phyloP scores from a whole-genome alignment of 768 basidiomycete species.

The Austroboletus festivus region DNA sequence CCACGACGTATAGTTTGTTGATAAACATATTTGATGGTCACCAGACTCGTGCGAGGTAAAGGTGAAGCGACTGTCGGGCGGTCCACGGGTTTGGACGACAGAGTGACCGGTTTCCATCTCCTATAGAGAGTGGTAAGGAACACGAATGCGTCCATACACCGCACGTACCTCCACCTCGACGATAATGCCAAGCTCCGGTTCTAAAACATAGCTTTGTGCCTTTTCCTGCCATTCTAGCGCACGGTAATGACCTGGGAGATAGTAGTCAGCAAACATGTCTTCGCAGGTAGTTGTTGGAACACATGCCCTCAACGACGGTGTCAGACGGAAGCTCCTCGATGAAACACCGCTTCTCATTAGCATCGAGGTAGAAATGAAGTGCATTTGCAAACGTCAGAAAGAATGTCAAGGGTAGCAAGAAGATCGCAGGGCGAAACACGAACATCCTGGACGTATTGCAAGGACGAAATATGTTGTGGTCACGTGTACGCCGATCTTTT shows the following conservation, averaged over 20 bases:
- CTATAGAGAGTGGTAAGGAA: conserved; percentile 37
- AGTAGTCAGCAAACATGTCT: conserved; percentile 1
- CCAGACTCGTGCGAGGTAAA: conserved; percentile 97
- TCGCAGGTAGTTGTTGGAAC: background rate
- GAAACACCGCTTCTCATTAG: conserved; percentile 92
- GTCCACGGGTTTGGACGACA: conserved; percentile 88
- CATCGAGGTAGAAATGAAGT: conserved; percentile 95
- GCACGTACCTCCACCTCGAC: conserved; percentile 83
- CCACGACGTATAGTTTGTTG: conserved; percentile 90
- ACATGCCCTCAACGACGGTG: conserved; percentile 89
- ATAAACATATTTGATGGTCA: conserved; percentile 96
- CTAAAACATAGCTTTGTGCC: conserved; percentile 60
- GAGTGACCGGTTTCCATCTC: conserved; percentile 80
- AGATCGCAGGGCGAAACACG: conserved; percentile 17
- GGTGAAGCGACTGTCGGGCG: conserved; percentile 88
- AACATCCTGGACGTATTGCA: conserved; percentile 27
- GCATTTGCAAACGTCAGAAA: conserved; percentile 54
- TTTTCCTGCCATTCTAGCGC: conserved; percentile 89
- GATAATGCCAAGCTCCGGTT: conserved; percentile 80
- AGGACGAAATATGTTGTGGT: background rate
- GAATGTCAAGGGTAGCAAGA: conserved; percentile 39
- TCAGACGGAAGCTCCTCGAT: conserved; percentile 93
- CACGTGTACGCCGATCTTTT: background rate
- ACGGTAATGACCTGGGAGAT: conserved; percentile 75
- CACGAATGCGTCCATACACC: background rate